phyloP scores from a whole-genome alignment of 768 basidiomycete species.

The Leucocoprinus leucothites region DNA sequence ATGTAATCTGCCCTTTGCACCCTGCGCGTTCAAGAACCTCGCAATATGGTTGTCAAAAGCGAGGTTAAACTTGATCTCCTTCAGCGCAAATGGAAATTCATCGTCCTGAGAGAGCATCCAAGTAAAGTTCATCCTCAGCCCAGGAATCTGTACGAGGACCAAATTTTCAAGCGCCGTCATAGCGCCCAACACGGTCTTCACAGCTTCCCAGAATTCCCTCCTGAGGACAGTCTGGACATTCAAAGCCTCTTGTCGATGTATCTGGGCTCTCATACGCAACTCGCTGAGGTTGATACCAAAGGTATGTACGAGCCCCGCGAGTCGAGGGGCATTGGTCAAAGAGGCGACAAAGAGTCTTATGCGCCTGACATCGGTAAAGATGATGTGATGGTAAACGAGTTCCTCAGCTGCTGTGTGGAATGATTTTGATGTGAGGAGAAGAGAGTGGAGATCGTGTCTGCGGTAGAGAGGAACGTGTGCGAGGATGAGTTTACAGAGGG shows the following conservation, averaged over 20 bases:
- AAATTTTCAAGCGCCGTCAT: slow-evolving; percentile 45
- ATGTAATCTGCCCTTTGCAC: slow-evolving; percentile 27
- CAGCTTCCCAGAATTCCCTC: slow-evolving; percentile 38
- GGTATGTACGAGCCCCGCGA: slow-evolving; percentile 36
- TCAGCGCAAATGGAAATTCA: slow-evolving; percentile 38
- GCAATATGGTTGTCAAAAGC: slow-evolving; percentile 45
- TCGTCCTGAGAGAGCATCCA: slow-evolving; percentile 39
- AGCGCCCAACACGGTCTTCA: slow-evolving; percentile 39
- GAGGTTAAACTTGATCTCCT: slow-evolving; percentile 45
- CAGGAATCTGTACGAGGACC: slow-evolving; percentile 35
- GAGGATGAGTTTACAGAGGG: neutral
- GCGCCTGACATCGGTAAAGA: slow-evolving; percentile 32
- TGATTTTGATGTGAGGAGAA: slow-evolving; percentile 43
- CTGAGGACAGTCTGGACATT: slow-evolving; percentile 18
- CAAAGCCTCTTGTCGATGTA: slow-evolving; percentile 21
- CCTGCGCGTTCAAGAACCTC: slow-evolving; percentile 47
- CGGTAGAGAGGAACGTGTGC: slow-evolving; percentile 14
- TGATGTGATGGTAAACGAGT: slow-evolving; percentile 40
- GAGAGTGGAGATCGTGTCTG: slow-evolving; percentile 33
- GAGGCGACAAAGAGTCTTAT: slow-evolving; percentile 36
- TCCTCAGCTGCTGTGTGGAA: slow-evolving; percentile 47
- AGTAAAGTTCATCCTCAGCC: slow-evolving; percentile 24
- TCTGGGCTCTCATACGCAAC: neutral
- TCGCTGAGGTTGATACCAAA: slow-evolving; percentile 35
- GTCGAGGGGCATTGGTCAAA: slow-evolving; percentile 33